Conservation (phyloP, 768 basidiomycete genomes). For the Lentinula boryana region DNA sequence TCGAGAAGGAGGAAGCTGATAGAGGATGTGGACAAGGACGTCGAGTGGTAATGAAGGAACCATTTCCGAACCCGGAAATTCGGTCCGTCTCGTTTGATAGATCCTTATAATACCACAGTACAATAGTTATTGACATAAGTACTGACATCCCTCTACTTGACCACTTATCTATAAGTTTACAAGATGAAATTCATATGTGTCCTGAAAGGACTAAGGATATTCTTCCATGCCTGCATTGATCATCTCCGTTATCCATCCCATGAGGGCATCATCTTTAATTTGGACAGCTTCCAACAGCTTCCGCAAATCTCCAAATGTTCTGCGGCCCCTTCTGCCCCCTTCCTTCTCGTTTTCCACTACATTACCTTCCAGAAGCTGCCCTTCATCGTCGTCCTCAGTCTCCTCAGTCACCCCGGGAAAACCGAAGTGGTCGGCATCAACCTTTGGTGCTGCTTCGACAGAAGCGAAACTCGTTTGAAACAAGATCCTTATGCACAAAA, state of each 20-base stretch:
- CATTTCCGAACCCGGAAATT: background rate
- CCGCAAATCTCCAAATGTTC: slow-evolving; percentile 50
- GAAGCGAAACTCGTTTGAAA: slow-evolving; percentile 77
- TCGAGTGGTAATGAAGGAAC: slow-evolving; percentile 9
- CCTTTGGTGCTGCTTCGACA: slow-evolving; percentile 59
- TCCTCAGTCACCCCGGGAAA: slow-evolving; percentile 82
- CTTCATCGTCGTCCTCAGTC: slow-evolving; percentile 55
- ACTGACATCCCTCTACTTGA: too few relatives aligned
- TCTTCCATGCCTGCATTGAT: slow-evolving; percentile 34
- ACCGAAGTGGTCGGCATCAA: slow-evolving; percentile 82
- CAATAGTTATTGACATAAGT: too few relatives aligned
- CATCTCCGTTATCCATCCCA: slow-evolving; percentile 59
- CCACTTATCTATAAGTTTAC: too few relatives aligned
- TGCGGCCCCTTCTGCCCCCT: slow-evolving; percentile 65
- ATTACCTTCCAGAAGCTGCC: slow-evolving; percentile 40
- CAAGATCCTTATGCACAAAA: slow-evolving; percentile 78
- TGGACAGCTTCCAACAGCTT: slow-evolving; percentile 42
- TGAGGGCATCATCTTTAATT: slow-evolving; percentile 43
- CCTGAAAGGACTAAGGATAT: slow-evolving; percentile 3
- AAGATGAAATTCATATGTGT: too few relatives aligned
- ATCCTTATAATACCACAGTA: too few relatives aligned
- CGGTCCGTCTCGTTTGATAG: slow-evolving; percentile 26
- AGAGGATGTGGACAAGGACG: slow-evolving; percentile 8
- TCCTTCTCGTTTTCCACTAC: slow-evolving; percentile 51
- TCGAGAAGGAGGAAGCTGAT: slow-evolving; percentile 6